Evolutionary conservation across 441 rosid species (phyloP).

Genomic region (Geranium incanum): DNA sequence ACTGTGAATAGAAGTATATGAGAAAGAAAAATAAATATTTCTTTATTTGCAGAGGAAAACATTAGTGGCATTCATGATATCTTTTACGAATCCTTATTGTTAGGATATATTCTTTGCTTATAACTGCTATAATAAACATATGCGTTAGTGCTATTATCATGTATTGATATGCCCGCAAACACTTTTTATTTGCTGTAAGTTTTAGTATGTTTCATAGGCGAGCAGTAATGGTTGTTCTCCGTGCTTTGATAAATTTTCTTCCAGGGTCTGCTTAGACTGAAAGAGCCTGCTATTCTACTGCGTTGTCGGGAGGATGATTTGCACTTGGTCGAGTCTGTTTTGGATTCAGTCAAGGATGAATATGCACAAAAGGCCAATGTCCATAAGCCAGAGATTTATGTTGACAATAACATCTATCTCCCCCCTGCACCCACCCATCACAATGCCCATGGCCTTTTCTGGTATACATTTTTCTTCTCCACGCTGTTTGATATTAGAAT

Average conservation of each 20-base stretch:
- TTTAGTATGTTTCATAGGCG: background rate
- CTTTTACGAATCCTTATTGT: background rate
- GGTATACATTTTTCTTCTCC: conserved; percentile 36
- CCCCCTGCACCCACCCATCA: conserved; percentile 79
- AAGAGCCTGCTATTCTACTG: conserved; percentile 81
- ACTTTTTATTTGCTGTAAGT: background rate
- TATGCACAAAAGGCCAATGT: conserved; percentile 59
- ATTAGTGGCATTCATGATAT: background rate
- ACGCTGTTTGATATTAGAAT: background rate
- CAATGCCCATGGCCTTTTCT: conserved; percentile 59
- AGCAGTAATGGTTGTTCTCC: background rate
- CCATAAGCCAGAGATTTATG: conserved; percentile 63
- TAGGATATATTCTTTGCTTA: background rate
- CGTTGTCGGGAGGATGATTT: conserved; percentile 78
- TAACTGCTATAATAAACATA: background rate
- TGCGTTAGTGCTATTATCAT: background rate
- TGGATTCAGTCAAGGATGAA: conserved; percentile 62
- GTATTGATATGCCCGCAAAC: background rate
- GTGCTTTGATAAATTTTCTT: conserved; percentile 12
- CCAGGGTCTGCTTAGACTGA: conserved; percentile 80
- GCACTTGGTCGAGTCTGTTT: conserved; percentile 56
- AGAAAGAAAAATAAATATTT: background rate
- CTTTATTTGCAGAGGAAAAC: background rate
- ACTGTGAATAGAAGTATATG: too few species aligned
- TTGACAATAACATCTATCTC: conserved; percentile 57